Conservation (phyloP, 345 rosid genomes). For the Eucalyptus sp. region DNA sequence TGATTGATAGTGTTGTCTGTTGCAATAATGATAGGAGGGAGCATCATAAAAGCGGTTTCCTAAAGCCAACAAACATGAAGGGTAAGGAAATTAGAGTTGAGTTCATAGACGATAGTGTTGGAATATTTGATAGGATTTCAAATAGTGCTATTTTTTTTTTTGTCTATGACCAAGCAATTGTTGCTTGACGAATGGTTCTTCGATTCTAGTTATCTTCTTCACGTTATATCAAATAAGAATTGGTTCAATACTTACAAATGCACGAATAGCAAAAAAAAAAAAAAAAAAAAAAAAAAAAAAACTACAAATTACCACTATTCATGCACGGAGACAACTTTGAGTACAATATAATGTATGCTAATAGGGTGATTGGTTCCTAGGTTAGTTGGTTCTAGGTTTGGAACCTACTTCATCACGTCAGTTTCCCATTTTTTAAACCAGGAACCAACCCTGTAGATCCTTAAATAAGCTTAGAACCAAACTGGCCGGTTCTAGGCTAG, state of each 20-base stretch:
- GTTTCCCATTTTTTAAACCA: not conserved
- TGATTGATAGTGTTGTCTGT: not conserved
- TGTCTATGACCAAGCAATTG: not conserved
- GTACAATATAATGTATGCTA: not conserved
- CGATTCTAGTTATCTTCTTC: not conserved
- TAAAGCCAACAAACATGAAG: not conserved
- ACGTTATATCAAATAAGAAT: not conserved
- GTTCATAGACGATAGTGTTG: not conserved
- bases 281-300: no score
- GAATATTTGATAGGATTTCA: not conserved
- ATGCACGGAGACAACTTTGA: not conserved
- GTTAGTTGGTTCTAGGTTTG: not conserved
- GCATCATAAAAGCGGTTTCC: not conserved
- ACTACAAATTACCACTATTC: no score
- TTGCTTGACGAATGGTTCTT: not conserved
- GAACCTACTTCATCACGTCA: not conserved
- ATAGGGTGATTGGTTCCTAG: not conserved
- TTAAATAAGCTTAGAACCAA: not conserved
- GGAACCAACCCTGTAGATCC: not conserved
- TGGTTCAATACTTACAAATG: not conserved
- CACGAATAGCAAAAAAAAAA: not conserved
- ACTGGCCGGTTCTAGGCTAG: rapidly evolving
- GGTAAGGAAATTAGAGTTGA: not conserved
- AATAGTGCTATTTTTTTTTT: not conserved
- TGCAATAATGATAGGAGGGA: not conserved